Evolutionary conservation across 805 yeast genomes (phyloP), one percentile per base, ranked within the genome.

Genomic region (Wickerhamomyces alni): DNA sequence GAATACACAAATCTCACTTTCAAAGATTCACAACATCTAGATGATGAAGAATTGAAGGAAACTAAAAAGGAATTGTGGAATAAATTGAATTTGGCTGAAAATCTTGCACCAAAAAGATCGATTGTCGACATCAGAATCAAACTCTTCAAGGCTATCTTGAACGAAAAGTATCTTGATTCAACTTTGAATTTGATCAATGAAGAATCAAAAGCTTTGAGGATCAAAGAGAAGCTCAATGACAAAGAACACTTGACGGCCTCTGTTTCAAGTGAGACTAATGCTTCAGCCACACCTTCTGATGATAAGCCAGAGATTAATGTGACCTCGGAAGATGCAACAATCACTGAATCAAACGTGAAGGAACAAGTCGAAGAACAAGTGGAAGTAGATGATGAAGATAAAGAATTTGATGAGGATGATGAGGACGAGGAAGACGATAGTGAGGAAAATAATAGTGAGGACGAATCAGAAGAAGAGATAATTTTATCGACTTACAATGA

Each of bases 101-200:
- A 44, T 21, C 35, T 58, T 22, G 46, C 57, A 4, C 55, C 57
- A 26, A 48, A 47, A 10, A 46, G 47, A 41, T 54, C 59, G 11
- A 48, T 59, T 17, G 34, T 54, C 35, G 52, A 54, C 32, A 48
- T 58, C 7, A 51, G 59, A 43, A 46, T 51, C 26, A 50, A 52
- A 40, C 30, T 58, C 28, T 56, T 59, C 44, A 54, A 51, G 36
- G 50, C 62, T 2, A 37, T 58, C 26, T 44, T 59, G 26, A 55
- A 56, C 37, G 57, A 52, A 30, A 54, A 54, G 39, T 51, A 54
- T 17, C 43, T 55, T 24, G 52, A 51, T 32, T 7, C 39, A 4
- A 51, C 47, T 8, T 37, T 55, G 30, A 36, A 35, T 21, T 15
- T 51, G 8, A 40, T 55, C 11, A 43, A 40, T 29, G 42, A 47